Evolutionary conservation across 2,329 filamentous ascomycete genomes (phyloP), one percentile per base, ranked within the genome.

Genomic region (Neodidymelliopsis sp.): DNA sequence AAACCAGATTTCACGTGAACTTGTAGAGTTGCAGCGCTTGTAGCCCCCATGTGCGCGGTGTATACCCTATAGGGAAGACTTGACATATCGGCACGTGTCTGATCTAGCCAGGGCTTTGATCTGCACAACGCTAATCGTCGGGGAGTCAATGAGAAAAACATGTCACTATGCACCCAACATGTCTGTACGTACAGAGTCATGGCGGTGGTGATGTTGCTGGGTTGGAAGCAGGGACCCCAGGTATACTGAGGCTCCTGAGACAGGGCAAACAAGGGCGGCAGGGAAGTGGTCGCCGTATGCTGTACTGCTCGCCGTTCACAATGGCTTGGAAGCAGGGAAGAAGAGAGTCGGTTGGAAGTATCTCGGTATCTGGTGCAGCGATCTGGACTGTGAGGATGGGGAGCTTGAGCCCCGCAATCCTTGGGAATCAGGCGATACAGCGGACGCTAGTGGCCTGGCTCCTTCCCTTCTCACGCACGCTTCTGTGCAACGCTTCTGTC

Each of bases 351-450:
- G 25, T 40, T 40, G 47, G 38, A 18, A 4, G 40, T 22, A 41
- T 39, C 27, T 36, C 24, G 35, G 25, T 27, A 18, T n/a, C 8
- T 23, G 23, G 24, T 13, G 30, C n/a, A 18, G 23, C 27, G 30
- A 45, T 50, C 40, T 50, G 40, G 47, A 49, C 34, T 39, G 28
- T 23, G 16, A 46, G n/a, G 13, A 24, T 35, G 24, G 20, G 38
- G 22, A 31, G 6, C 15, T 4, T 11, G 16, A 18, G 4, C 29
- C 29, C 4, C 29, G 13, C 4, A 19, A n/a, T n/a, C n/a, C n/a
- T n/a, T n/a, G n/a, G n/a, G n/a, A 19, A 31, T 31, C 23, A 41
- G 38, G 27, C 27, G 31, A 36, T 23, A 8, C n/a, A n/a, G n/a
- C n/a, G n/a, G n/a, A 12, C 13, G 31, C 31, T 36, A 44, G 24